Percentiles rank a stretch among this genome's conserved stretches.
Conservation (phyloP, 148 eudicot species). For the Nepenthes gracilis region DNA sequence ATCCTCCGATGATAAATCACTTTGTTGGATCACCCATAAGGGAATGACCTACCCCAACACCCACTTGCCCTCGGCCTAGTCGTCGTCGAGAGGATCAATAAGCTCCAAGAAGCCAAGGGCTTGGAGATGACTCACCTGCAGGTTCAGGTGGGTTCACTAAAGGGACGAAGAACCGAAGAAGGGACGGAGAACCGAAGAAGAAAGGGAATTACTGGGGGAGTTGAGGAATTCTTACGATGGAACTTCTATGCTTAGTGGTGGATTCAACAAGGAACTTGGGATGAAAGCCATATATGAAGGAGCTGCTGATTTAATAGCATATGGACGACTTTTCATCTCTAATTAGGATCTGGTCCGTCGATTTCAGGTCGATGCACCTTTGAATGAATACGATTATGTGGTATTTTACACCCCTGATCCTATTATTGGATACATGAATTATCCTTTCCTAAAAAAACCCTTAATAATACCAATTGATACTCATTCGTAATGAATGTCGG, state of each 20-base stretch:
- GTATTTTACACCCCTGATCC: slow-evolving; percentile 43
- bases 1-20: too few relatives aligned
- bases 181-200: slow-evolving; percentile 36
- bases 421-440: slow-evolving; percentile 7
- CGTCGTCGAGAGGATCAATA: slow-evolving; percentile 51
- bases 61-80: slow-evolving; percentile 51
- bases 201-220: slow-evolving; percentile 34
- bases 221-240: slow-evolving; percentile 49
- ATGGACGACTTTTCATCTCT: slow-evolving; percentile 58
- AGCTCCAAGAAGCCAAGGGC: slow-evolving; percentile 28
- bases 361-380: slow-evolving; percentile 46
- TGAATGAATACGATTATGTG: slow-evolving; percentile 39
- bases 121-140: slow-evolving; percentile 44
- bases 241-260: slow-evolving; percentile 64
- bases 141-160: slow-evolving; percentile 52
- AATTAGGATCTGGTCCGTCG: slow-evolving; percentile 74
- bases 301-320: slow-evolving; percentile 70
- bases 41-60: too few relatives aligned
- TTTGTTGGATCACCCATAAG: too few relatives aligned
- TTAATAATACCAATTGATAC: too few relatives aligned
- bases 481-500: too few relatives aligned
- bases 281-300: slow-evolving; percentile 51
- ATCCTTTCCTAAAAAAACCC: neutral
- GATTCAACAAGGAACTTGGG: slow-evolving; percentile 48
- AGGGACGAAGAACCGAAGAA: slow-evolving; percentile 28